These are phyloP conservation scores for Ustilago tritici DNA, from an alignment of 1,284 basidiomycete genomes.

Conservation along the genomic window DNA sequence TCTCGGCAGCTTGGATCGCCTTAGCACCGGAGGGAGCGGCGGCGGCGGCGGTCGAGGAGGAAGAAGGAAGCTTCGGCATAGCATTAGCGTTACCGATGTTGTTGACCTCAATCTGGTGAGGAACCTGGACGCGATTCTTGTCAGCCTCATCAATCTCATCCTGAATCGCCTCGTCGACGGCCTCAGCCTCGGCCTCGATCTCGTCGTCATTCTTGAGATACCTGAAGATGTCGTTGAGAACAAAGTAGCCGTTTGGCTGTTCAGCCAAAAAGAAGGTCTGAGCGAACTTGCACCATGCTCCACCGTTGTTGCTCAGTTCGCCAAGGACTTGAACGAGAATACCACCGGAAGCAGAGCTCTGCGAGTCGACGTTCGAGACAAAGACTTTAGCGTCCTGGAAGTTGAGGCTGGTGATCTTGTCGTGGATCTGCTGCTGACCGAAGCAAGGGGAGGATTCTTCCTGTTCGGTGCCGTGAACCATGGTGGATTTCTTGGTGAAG, in stretches of 20 bases:
- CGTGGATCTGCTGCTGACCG: slow-evolving; percentile 98
- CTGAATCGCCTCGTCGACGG: slow-evolving; percentile 48
- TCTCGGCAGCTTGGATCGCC: slow-evolving; percentile 45
- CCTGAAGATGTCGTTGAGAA: slow-evolving; percentile 99
- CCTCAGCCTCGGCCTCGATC: slow-evolving; percentile 71
- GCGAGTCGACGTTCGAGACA: slow-evolving; percentile 75
- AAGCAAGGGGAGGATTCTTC: slow-evolving; percentile 82
- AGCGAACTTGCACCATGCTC: slow-evolving; percentile 95
- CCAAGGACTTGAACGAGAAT: slow-evolving; percentile 99
- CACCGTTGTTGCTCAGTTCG: slow-evolving; percentile 88
- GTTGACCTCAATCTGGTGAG: slow-evolving; percentile 52
- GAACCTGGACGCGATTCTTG: slow-evolving; percentile 43
- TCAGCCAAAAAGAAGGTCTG: slow-evolving; percentile 99
- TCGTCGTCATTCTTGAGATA: slow-evolving; percentile 96
- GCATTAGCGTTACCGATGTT: slow-evolving; percentile 56
- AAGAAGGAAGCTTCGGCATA: slow-evolving; percentile 48
- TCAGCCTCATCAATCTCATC: slow-evolving; percentile 49
- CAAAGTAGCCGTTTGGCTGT: slow-evolving; percentile 98
- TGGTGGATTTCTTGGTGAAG: slow-evolving; percentile 95
- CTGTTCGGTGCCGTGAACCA: slow-evolving; percentile 83
- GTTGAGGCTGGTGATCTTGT: slow-evolving; percentile 90
- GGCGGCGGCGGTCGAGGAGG: not conserved
- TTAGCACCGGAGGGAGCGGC: slow-evolving; percentile 15
- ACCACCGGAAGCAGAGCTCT: slow-evolving; percentile 88
- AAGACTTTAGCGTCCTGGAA: slow-evolving; percentile 98